A percentile compares a stretch with the other conserved stretches of the same genome.
Conservation (phyloP, 2,329 filamentous ascomycete species). For the Ramularia endophylla region DNA sequence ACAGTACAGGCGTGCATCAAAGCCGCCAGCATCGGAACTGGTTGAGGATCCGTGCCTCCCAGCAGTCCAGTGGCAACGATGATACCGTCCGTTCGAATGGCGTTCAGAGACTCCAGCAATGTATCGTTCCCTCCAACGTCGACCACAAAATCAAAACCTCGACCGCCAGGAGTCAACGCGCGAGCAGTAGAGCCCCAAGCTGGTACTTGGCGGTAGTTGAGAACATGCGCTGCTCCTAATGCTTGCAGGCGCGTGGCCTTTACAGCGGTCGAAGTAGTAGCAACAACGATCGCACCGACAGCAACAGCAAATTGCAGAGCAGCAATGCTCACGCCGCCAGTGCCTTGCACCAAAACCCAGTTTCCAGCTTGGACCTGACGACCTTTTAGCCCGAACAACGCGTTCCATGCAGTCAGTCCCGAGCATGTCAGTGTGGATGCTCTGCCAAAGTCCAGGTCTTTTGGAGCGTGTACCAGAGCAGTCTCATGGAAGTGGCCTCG, state of each 20-base stretch:
- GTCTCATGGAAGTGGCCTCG: constrained; percentile 58
- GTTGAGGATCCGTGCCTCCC: constrained; percentile 5
- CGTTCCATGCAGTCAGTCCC: constrained; percentile 42
- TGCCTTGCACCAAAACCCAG: constrained; percentile 57
- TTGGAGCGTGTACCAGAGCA: constrained; percentile 34
- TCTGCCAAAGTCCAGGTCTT: constrained; percentile 39
- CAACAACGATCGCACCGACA: constrained; percentile 48
- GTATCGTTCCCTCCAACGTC: constrained; percentile 51
- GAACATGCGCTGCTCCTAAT: constrained; percentile 44
- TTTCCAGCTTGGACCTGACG: constrained; percentile 27
- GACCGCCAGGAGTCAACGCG: constrained; percentile 36
- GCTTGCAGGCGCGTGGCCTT: constrained; percentile 38
- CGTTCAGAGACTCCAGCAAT: constrained; percentile 29
- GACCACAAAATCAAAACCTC: constrained; percentile 54
- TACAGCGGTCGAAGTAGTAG: constrained; percentile 44
- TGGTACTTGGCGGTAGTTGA: constrained; percentile 47
- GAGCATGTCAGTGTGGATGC: constrained; percentile 42
- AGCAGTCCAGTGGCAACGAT: constrained; percentile 21
- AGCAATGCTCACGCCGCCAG: constrained; percentile 59
- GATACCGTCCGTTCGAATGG: constrained; percentile 34
- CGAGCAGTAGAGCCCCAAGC: constrained; percentile 48
- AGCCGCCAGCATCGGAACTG: constrained; percentile 14
- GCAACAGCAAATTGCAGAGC: constrained; percentile 51
- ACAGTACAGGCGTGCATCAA: constrained; percentile 13
- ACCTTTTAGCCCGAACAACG: constrained; percentile 39